Conservation (phyloP, 202 grass and related monocot genomes). For the Brachypodium distachyon region DNA sequence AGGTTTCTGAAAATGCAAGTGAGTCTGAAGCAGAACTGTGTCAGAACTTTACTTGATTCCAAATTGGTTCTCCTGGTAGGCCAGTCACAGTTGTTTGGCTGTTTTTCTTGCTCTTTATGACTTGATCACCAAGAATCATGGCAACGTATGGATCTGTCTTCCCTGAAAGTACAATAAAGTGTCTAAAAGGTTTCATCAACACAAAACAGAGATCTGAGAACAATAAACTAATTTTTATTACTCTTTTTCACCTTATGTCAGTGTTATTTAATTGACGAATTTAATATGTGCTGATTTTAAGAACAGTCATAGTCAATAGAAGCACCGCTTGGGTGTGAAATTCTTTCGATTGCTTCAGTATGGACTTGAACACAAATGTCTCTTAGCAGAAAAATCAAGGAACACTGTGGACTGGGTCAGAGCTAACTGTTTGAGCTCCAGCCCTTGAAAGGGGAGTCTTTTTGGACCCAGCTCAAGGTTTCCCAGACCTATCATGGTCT, state of each 20-base stretch:
- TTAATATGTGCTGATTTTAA: background rate
- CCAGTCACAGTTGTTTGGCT: conserved; percentile 95
- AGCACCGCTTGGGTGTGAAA: background rate
- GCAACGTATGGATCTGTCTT: conserved; percentile 94
- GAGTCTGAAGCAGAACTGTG: background rate
- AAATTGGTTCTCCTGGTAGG: conserved; percentile 70
- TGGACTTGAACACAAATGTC: background rate
- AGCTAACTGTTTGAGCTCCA: background rate
- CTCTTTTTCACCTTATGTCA: background rate
- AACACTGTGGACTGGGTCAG: background rate
- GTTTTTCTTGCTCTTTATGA: conserved; percentile 96
- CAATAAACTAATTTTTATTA: background rate
- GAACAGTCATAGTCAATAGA: background rate
- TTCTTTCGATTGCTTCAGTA: background rate
- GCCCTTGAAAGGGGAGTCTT: background rate
- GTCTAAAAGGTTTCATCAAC: background rate
- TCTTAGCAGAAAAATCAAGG: background rate
- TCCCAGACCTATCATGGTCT: background rate
- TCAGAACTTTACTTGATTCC: conserved; percentile 73
- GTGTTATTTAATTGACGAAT: background rate
- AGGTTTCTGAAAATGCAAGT: conserved; percentile 12
- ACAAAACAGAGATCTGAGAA: background rate
- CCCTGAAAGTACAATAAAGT: conserved; percentile 37
- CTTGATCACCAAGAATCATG: conserved; percentile 86
- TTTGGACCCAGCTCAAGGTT: background rate